Conservation (phyloP, 352 stramenopile species). For the Pythium aquatile region DNA sequence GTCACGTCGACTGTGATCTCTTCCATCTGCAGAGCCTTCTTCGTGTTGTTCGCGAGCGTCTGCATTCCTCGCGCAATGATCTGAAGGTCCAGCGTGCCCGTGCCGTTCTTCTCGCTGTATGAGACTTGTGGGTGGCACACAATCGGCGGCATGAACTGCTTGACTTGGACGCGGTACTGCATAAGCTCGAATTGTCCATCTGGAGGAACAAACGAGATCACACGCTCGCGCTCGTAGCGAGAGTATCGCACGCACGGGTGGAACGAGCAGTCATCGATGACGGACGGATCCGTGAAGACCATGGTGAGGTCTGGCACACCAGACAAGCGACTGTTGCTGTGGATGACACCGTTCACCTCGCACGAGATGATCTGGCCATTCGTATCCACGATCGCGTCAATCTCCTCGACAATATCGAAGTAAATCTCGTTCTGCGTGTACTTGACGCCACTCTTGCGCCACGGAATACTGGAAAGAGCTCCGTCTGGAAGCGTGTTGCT, state of each 20-base stretch:
- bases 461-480: slow-evolving; percentile 96
- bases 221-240: slow-evolving; percentile 93
- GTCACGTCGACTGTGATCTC: slow-evolving; percentile 95
- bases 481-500: slow-evolving; percentile 91
- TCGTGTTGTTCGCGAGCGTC: slow-evolving; percentile 75
- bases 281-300: slow-evolving; percentile 93
- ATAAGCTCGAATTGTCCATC: slow-evolving; percentile 97
- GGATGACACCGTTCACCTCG: slow-evolving; percentile 94
- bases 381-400: slow-evolving; percentile 95
- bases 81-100: slow-evolving; percentile 66
- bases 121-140: slow-evolving; percentile 88
- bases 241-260: slow-evolving; percentile 98
- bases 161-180: slow-evolving; percentile 83
- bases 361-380: slow-evolving; percentile 91
- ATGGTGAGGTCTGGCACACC: slow-evolving; percentile 97
- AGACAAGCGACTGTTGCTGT: slow-evolving; percentile 94
- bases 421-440: slow-evolving; percentile 99
- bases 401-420: slow-evolving; percentile 98
- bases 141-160: slow-evolving; percentile 83
- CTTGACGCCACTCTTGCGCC: slow-evolving; percentile 94
- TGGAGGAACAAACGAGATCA: slow-evolving; percentile 97
- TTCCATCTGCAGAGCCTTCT: slow-evolving; percentile 79
- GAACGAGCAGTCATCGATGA: slow-evolving; percentile 98
- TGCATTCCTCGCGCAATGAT: slow-evolving; percentile 76
- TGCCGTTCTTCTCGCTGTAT: slow-evolving; percentile 69